Evolutionary conservation across 257 asterid genomes (phyloP), one percentile per base, ranked within the genome.

Genomic region (Solanum piurae): DNA sequence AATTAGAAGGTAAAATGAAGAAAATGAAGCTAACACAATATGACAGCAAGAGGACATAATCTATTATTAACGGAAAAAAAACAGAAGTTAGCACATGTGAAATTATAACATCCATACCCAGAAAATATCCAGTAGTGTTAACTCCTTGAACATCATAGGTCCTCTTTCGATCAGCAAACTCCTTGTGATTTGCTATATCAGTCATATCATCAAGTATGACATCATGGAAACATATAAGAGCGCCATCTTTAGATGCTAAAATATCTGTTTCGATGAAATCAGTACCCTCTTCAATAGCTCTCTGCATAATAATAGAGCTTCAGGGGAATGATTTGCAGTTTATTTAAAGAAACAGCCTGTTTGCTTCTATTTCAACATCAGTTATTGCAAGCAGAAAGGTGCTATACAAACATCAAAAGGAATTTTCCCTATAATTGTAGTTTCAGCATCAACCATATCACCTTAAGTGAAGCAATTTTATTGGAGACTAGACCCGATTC

Each of bases 241-340:
- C 93, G 23, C 99, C 98, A 27, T 97, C 99, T 91, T 94, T 96
- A 60, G 99, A 90, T 68, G 98, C 95, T 84, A 94, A 90, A 84
- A 97, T 89, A 91, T 97, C 99, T 16, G 96, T 60, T 93, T 96
- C 99, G 84, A 97, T 97, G 93, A 97, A 97, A 92, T 97, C 99
- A 85, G 99, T 94, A 86, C 99, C 99, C 91, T 96, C 99, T 84
- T 95, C 95, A 88, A 97, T 97, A 83, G 99, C 99, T 92, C 95
- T 94, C 99, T 97, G 97, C 93, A 94, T 85, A 52, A 69, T 73
- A 87, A 73, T 87, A 71, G 62, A 75, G 44, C 49, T 46, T 84
- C 82, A 88, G 80, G 68, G 58, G 55, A 60, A 49, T 16, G 68
- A 20, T 40, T 80, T 80, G 85, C 85, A 49, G 85, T 82, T 46